A percentile compares a stretch with the other conserved stretches of the same genome.
These are phyloP conservation scores for Phytopythium boreale DNA, from an alignment of 352 stramenopile species.

Conservation along the genomic window DNA sequence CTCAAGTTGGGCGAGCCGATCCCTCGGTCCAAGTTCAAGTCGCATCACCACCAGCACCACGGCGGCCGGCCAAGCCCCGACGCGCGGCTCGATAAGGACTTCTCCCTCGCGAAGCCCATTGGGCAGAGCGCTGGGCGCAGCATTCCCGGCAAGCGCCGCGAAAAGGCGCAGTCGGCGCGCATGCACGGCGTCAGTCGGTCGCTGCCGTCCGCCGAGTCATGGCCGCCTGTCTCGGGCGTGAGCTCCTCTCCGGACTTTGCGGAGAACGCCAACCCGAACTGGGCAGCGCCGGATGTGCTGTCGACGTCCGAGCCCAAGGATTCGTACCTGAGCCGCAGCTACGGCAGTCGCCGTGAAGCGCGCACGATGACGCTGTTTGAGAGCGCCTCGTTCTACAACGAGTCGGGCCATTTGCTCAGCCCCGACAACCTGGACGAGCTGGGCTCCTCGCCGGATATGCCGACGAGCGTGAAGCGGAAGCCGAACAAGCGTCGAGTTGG, in stretches of 20 bases:
- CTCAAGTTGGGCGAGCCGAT: conserved; percentile 14
- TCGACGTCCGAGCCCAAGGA: conserved; percentile 46
- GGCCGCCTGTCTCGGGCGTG: conserved; percentile 31
- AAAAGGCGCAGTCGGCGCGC: conserved; percentile 7
- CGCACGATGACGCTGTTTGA: conserved; percentile 80
- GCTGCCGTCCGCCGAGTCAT: conserved; percentile 46
- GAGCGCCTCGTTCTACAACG: conserved; percentile 74
- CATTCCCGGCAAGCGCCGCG: conserved; percentile 32
- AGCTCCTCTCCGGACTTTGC: conserved; percentile 19
- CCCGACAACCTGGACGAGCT: conserved; percentile 73
- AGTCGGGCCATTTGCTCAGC: conserved; percentile 61
- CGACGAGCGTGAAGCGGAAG: conserved; percentile 28
- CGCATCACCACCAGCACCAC: conserved; percentile 14
- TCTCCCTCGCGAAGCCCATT: conserved; percentile 24
- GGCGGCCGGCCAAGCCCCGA: conserved; percentile 21
- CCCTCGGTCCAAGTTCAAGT: conserved; percentile 28
- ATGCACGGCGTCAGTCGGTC: conserved; percentile 38
- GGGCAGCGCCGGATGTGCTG: conserved; percentile 12
- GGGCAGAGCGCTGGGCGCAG: conserved; percentile 22
- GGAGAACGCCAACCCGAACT: conserved; percentile 29
- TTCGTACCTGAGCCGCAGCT: conserved; percentile 23
- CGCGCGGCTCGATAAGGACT: conserved; percentile 35
- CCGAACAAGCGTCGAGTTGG: conserved; percentile 61
- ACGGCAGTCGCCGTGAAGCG: conserved; percentile 36
- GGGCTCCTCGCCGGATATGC: conserved; percentile 45